Evolutionary conservation across 805 yeast species (phyloP), one percentile per base, ranked within the genome.

Genomic region (Candida coleopterorum): DNA sequence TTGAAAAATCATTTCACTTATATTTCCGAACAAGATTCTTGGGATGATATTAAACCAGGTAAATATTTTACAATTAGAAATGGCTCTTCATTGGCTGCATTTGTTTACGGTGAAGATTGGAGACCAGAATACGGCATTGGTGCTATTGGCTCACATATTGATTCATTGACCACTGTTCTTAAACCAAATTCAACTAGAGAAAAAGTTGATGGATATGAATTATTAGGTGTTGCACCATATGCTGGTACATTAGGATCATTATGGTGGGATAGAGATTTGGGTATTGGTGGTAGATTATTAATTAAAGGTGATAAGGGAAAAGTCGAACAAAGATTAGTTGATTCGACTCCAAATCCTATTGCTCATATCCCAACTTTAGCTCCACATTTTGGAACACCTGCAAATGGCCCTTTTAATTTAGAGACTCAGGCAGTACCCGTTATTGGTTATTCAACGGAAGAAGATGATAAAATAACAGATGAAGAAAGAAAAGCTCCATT

Each of bases 201-300:
- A 6, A 61, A 69, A 8, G 75, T 79, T 11, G 88, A 83, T 39
- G 94, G 94, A 21, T 86, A 74, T 56, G 85, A 83, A 45, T 60
- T 81, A 32, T 64, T 86, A 21, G 96, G 94, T 5, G 86, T 84
- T 26, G 90, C 95, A 0, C 87, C 90, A 2, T 86, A 86, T 55
- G 77, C 86, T 15, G 93, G 93, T 23, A 80, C 85, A 2, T 57
- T 82, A 45, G 64, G 68, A 21, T 68, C 69, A 16, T 58, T 75
- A 28, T 82, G 94, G 88, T 77, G 85, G 72, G 95, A 86, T 57
- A 74, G 95, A 55, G 96, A 86, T 56, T 71, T 86, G 41, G 93
- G 94, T 31, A 57, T 86, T 43, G 95, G 88, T 34, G 96, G 96
- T 31, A 70, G 86, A 41, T 72, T 86, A 17, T 63, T 84, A 35